A percentile compares a stretch with the other conserved stretches of the same genome.
phyloP scores from a whole-genome alignment of 371 early-diverging fungal genomes.

The Blakeslea trispora region DNA sequence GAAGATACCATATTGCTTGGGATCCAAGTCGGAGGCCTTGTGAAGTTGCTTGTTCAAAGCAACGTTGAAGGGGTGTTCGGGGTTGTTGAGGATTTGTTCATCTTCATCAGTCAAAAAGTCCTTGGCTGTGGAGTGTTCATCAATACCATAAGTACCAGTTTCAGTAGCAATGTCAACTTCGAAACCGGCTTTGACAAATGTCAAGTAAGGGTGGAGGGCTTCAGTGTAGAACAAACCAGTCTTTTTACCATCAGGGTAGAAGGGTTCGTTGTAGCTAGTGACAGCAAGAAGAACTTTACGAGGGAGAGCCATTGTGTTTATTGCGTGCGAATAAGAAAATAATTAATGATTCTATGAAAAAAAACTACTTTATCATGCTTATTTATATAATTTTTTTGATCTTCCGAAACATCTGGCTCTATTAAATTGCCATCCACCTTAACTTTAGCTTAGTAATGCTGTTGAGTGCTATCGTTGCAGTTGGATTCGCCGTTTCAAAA shows the following conservation, averaged over 20 bases:
- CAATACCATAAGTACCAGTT: slow-evolving; percentile 53
- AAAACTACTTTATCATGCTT: neutral
- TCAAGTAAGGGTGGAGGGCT: slow-evolving; percentile 55
- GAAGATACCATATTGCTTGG: slow-evolving; percentile 51
- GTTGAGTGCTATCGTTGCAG: too few relatives aligned
- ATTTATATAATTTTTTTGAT: too few relatives aligned
- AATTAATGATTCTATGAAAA: neutral
- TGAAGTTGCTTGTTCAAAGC: slow-evolving; percentile 40
- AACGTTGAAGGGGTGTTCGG: slow-evolving; percentile 43
- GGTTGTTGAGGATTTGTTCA: slow-evolving; percentile 34
- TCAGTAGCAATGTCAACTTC: slow-evolving; percentile 56
- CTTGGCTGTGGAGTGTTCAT: slow-evolving; percentile 50
- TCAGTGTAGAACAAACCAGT: slow-evolving; percentile 60
- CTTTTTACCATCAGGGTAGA: slow-evolving; percentile 51
- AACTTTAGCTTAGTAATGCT: too few relatives aligned
- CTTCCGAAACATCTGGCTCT: too few relatives aligned
- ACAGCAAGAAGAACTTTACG: slow-evolving; percentile 54
- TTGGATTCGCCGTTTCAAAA: too few relatives aligned
- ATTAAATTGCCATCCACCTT: too few relatives aligned
- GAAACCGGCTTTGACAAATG: slow-evolving; percentile 46
- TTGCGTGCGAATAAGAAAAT: neutral
- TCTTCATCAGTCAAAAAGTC: slow-evolving; percentile 43
- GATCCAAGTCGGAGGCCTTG: slow-evolving; percentile 50
- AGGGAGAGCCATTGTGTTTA: slow-evolving; percentile 32
- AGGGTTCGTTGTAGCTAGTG: slow-evolving; percentile 48